phyloP scores from a whole-genome alignment of 2,329 filamentous ascomycete genomes.

The Fusarium chlamydosporum region DNA sequence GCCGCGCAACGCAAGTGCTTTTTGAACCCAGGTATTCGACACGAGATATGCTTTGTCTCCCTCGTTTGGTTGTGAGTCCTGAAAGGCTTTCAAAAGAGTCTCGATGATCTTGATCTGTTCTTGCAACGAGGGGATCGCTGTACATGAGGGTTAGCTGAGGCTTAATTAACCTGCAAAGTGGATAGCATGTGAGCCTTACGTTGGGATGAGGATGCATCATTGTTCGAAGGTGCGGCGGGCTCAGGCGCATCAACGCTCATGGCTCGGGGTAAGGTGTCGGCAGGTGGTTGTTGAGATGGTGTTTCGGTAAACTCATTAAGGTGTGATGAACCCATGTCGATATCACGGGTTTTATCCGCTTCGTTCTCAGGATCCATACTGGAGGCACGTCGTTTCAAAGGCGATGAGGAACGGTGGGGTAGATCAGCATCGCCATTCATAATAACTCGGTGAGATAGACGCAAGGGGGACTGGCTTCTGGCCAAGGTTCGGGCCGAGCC shows the following conservation, averaged over 20 bases:
- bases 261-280: slow-evolving; percentile 53
- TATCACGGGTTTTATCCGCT: slow-evolving; percentile 59
- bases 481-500: slow-evolving; percentile 56
- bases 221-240: slow-evolving; percentile 40
- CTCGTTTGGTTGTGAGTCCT: slow-evolving; percentile 71
- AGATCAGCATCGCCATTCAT: slow-evolving; percentile 72
- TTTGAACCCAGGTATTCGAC: slow-evolving; percentile 82
- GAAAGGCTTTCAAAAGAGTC: slow-evolving; percentile 68
- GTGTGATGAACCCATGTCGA: slow-evolving; percentile 60
- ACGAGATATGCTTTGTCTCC: slow-evolving; percentile 84
- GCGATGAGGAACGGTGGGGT: slow-evolving; percentile 73
- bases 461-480: slow-evolving; percentile 68
- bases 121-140: slow-evolving; percentile 57
- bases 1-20: slow-evolving; percentile 76
- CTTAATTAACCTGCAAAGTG: slow-evolving; percentile 1
- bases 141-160: slow-evolving; percentile 34
- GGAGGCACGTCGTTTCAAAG: slow-evolving; percentile 73
- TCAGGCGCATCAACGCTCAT: slow-evolving; percentile 61
- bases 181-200: slow-evolving; percentile 46
- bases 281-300: slow-evolving; percentile 32
- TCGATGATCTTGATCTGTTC: slow-evolving; percentile 82
- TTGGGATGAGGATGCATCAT: slow-evolving; percentile 41
- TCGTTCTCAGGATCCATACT: slow-evolving; percentile 70
- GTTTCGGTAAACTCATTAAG: slow-evolving; percentile 35
- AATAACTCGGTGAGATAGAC: slow-evolving; percentile 66